phyloP scores from a whole-genome alignment of 805 yeast genomes.

The Pichia paraexigua region DNA sequence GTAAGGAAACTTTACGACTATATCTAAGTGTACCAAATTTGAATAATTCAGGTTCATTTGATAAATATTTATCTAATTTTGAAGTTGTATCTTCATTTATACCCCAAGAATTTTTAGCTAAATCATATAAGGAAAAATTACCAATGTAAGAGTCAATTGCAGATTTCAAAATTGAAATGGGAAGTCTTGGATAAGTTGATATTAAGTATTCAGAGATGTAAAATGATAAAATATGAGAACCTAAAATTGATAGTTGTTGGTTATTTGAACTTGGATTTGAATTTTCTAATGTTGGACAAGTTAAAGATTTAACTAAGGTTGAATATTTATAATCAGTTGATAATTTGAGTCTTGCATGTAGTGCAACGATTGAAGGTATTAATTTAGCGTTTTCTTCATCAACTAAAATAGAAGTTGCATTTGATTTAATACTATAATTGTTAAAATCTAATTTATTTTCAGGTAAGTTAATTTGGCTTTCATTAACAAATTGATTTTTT shows the following conservation, averaged over 20 bases:
- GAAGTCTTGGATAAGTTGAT: constrained; percentile 81
- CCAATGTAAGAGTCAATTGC: constrained; percentile 75
- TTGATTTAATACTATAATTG: constrained; percentile 23
- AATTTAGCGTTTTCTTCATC: constrained; percentile 45
- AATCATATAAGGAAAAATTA: constrained; percentile 49
- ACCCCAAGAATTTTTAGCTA: constrained; percentile 78
- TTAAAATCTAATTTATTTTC: constrained; percentile 26
- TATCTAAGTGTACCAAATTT: constrained; percentile 65
- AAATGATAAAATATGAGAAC: constrained; percentile 66
- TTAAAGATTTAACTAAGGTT: constrained; percentile 74
- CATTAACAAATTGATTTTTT: constrained; percentile 14
- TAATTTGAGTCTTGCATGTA: constrained; percentile 68
- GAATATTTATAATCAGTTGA: constrained; percentile 50
- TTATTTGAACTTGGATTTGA: constrained; percentile 44
- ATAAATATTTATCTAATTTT: constrained; percentile 55
- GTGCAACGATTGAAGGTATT: constrained; percentile 67
- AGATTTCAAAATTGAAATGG: constrained; percentile 65
- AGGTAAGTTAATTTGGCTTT: constrained; percentile 13
- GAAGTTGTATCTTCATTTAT: constrained; percentile 66
- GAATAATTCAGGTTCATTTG: constrained; percentile 59
- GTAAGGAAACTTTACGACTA: constrained; percentile 34
- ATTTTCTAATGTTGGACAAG: constrained; percentile 42
- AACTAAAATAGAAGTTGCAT: constrained; percentile 17
- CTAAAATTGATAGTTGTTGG: constrained; percentile 72
- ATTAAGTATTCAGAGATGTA: constrained; percentile 69